Base-by-base conservation (phyloP, 345 rosid species). In the Mangifera indica region DNA sequence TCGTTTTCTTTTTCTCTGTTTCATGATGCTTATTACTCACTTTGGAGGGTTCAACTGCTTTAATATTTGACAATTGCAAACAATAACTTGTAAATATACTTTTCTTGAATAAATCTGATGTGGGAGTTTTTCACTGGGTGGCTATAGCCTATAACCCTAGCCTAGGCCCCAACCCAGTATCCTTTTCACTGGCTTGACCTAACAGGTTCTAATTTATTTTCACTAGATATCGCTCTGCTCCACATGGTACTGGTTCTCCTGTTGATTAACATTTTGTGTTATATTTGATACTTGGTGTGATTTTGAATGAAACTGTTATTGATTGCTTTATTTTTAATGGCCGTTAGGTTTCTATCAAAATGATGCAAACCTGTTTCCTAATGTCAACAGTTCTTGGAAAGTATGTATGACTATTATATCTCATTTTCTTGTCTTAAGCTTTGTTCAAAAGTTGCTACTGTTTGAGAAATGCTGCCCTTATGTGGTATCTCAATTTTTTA, bases 301-400 rank as follows among this genome's bases (percentile, higher is more conserved):
- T 37, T 58, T 73, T 44, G 9, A 61, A 55, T 63, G 67, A 69
- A 74, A 70, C 44, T 67, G 75, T 37, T 67, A 29, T 67, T 73
- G 45, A 72, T 66, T 72, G 32, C 45, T 62, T 48, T 37, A 0
- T 37, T 40, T 67, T 69, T 57, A 66, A 21, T 81, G 80, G 44
- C 45, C 59, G 70, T 44, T 78, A 94, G 98, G 98, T 67, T 74
- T 84, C 55, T 75, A 79, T 80, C 92, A 90, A 63, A 83, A 70
- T 62, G 93, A 89, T 57, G 62, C 81, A 63, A 84, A 60, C 81
- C 29, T 94, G 80, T 94, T 94, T 78, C 98, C 98, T 46, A 74
- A 89, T 13, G 95, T 91, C 12, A 89, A 92, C 71, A 92, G 97
- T 78, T 76, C 91, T 60, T 94, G 98, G 97, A 94, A 90, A 76